Evolutionary conservation across 73 alveolate genomes (phyloP).

Genomic region (Blepharisma stoltei): DNA sequence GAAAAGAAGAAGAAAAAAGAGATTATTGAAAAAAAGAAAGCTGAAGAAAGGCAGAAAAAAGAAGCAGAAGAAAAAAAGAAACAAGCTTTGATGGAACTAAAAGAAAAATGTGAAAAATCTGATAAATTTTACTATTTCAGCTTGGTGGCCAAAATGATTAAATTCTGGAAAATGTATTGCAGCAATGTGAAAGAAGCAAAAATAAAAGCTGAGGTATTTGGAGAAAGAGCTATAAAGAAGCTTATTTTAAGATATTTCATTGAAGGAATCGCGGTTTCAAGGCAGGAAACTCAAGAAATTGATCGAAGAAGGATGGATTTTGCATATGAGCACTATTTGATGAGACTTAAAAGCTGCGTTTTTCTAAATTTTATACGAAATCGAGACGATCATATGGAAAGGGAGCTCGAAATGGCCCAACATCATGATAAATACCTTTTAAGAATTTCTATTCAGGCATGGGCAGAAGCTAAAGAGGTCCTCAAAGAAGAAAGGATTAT

Average conservation of each 20-base stretch:
- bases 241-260: not conserved
- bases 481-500: slow-evolving; percentile 2
- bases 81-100: not conserved
- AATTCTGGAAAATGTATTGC: not conserved
- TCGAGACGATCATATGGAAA: not conserved
- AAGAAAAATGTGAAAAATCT: not conserved
- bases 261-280: not conserved
- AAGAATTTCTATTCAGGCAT: not conserved
- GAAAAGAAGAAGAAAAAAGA: slow-evolving; percentile 14
- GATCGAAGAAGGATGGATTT: not conserved
- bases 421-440: not conserved
- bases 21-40: slow-evolving; percentile 3
- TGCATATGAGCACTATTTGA: not conserved
- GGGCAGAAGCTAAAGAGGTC: not conserved
- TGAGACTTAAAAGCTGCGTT: not conserved
- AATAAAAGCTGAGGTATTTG: slow-evolving; percentile 15
- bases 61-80: slow-evolving; percentile 20
- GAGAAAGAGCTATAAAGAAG: slow-evolving; percentile 5
- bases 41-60: slow-evolving; percentile 13
- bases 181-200: not conserved
- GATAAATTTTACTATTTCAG: not conserved
- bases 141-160: not conserved
- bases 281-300: not conserved
- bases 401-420: not conserved
- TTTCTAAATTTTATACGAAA: not conserved